Base-by-base conservation (phyloP, 495 filamentous ascomycete genomes). In the Letharia lupina region DNA sequence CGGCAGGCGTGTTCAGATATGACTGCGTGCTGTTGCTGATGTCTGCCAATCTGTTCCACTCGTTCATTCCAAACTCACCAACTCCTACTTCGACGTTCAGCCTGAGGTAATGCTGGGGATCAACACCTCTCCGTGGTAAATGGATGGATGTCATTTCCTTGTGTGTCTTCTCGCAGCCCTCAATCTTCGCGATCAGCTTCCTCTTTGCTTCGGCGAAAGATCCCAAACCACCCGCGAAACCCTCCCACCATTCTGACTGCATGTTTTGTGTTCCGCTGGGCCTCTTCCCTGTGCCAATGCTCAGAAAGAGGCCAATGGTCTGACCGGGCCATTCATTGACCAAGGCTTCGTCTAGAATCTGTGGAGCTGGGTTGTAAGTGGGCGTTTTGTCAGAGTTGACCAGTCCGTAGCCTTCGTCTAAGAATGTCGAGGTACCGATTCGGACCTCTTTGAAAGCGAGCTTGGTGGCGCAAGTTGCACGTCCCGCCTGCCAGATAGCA, bases 61-160 rank as follows among this genome's bases (percentile, higher is more conserved):
- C 94, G 73, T 98, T 98, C 91, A 98, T 96, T 60, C 90, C 93
- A 73, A 97, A 97, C 72, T 98, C 95, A 52, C 94, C 94, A 33
- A 98, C 95, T 0, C 94, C 95, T 8, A 96, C 89, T 72, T 98
- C 93, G 35, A 97, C 94, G 67, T 98, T 98, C 37, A 96, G 81
- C n/a, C 94, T 89, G 76, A 91, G 96, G 81, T 98, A 98, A 75
- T 96, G 92, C 64, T 96, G 92, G 59, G 86, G 83, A 68, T 86
- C 89, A 61, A 97, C 90, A 31, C 88, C 84, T 40, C 90, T 85
- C 74, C 89, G 88, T 16, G 84, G 79, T 31, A 98, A 81, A 62
- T 89, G 83, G 33, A 93, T 89, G 42, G 79, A 80, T 59, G 89
- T 80, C 88, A 98, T 96, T 62, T 83, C 79, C 68, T 89, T 84